Percentiles rank a stretch among this genome's conserved stretches.
Conservation (phyloP, 2,329 filamentous ascomycete species). For the Fusarium sp. region DNA sequence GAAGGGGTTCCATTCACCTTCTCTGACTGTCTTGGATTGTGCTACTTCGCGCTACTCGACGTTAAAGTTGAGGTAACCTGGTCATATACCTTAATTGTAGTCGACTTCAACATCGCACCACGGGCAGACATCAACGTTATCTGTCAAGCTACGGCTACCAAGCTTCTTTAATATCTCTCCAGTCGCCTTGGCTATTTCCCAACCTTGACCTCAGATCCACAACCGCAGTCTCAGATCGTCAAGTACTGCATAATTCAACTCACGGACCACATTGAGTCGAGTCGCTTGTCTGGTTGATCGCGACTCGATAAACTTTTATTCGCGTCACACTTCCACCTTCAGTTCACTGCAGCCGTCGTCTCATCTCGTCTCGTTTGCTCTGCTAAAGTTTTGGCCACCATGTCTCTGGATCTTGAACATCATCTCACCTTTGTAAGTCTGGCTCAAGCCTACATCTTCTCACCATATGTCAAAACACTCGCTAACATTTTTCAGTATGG, state of each 20-base stretch:
- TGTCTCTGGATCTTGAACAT: conserved; percentile 82
- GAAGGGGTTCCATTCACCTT: conserved; percentile 12
- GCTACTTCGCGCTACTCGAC: conserved; percentile 11
- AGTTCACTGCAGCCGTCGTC: conserved; percentile 1
- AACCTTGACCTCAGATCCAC: conserved; percentile 25
- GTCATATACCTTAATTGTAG: conserved; percentile 12
- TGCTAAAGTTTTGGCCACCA: conserved; percentile 47
- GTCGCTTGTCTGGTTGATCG: conserved; percentile 18
- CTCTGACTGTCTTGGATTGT: conserved; percentile 4
- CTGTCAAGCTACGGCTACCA: background rate
- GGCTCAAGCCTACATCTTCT: background rate
- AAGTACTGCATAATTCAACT: conserved; percentile 17
- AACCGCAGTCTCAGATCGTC: conserved; percentile 18
- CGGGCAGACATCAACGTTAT: conserved; percentile 1
- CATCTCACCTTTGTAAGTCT: conserved; percentile 81
- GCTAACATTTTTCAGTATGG: conserved; percentile 71
- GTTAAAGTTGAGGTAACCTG: background rate
- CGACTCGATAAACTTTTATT: conserved; percentile 20
- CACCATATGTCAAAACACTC: conserved; percentile 1
- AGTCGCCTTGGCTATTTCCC: background rate
- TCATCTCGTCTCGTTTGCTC: conserved; percentile 5
- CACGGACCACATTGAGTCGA: conserved; percentile 22
- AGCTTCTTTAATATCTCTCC: conserved; percentile 6
- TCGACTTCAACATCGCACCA: conserved; percentile 33
- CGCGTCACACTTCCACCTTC: conserved; percentile 10